Base-by-base conservation (phyloP, 2,329 filamentous ascomycete genomes). In the Colletotrichum brevisporum region DNA sequence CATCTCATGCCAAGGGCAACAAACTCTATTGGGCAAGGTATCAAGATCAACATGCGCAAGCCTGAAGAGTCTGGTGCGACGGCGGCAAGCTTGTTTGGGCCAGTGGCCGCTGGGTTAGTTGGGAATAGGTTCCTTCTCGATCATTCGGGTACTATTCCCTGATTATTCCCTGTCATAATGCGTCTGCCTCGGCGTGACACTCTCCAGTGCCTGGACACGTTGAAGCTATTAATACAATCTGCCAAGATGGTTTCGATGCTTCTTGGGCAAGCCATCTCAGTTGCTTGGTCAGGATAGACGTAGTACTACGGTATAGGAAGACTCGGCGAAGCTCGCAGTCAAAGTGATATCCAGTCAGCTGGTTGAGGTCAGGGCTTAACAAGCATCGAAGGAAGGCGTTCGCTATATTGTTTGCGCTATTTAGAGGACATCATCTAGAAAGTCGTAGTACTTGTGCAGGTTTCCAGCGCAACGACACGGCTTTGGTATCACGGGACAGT, bases 1-100 rank as follows among this genome's bases (percentile, higher is more conserved):
- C 36, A 39, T 45, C 51, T 48, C 63, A 67, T 56, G 62, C 18
- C 41, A 18, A 13, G 36, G 43, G 6, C 6, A 0, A 6, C 4
- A 16, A 9, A 21, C 41, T 5, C 36, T 15, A 69, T 69, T 69
- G 67, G 62, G 8, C 51, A 45, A 69, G 55, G 62, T 36, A 67
- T 52, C 55, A 67, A 66, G 67, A 69, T 69, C 62, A 31, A 21
- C 67, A 24, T 43, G 12, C 13, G 24, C 50, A 36, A 18, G 31
- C 43, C 50, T 36, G 12, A 15, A 65, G 41, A 24, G 43, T 21
- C 18, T 66, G 50, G 39, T 36, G 50, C 48, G 16, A 62, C 21
- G 63, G 56, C 39, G 48, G 52, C 64, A 21, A 58, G 39, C 51
- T 63, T 56, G 59, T 26, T 21, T 18, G 47, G 27, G 10, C 27